A percentile compares a stretch with the other conserved stretches of the same genome.
These are phyloP conservation scores for Yamadazyma sp. DNA, from an alignment of 805 yeast genomes.

Conservation along the genomic window DNA sequence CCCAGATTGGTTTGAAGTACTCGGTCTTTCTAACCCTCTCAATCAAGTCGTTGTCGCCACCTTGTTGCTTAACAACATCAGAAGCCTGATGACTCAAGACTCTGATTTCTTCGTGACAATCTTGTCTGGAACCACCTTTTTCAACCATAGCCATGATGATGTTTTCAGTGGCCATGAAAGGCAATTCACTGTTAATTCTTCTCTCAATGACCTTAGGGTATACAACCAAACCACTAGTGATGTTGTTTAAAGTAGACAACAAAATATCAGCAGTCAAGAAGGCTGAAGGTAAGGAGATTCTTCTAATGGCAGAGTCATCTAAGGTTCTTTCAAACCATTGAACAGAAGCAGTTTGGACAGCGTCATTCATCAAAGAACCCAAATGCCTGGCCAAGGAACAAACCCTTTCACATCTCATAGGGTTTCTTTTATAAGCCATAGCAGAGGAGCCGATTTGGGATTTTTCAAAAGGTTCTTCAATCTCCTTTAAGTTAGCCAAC, in stretches of 20 bases:
- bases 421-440: constrained; percentile 99
- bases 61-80: constrained; percentile 94
- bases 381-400: constrained; percentile 97
- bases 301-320: constrained; percentile 96
- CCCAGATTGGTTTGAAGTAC: constrained; percentile 88
- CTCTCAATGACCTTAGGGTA: constrained; percentile 98
- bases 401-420: constrained; percentile 98
- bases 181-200: constrained; percentile 90
- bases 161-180: constrained; percentile 99
- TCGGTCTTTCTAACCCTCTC: constrained; percentile 76
- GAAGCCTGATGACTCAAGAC: constrained; percentile 97
- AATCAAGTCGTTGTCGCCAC: constrained; percentile 96
- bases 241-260: constrained; percentile 83
- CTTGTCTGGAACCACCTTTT: constrained; percentile 96
- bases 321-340: constrained; percentile 99
- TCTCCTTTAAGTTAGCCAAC: constrained; percentile 93
- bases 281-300: constrained; percentile 95
- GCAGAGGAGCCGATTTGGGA: constrained; percentile 98
- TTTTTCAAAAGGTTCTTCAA: constrained; percentile 98
- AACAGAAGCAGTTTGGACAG: constrained; percentile 94
- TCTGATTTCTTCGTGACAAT: constrained; percentile 96
- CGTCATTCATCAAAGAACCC: constrained; percentile 88
- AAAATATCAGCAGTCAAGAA: constrained; percentile 94
- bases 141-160: constrained; percentile 99
- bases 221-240: constrained; percentile 92